Conservation (phyloP, 257 asterid genomes). For the Ballota nigra region DNA sequence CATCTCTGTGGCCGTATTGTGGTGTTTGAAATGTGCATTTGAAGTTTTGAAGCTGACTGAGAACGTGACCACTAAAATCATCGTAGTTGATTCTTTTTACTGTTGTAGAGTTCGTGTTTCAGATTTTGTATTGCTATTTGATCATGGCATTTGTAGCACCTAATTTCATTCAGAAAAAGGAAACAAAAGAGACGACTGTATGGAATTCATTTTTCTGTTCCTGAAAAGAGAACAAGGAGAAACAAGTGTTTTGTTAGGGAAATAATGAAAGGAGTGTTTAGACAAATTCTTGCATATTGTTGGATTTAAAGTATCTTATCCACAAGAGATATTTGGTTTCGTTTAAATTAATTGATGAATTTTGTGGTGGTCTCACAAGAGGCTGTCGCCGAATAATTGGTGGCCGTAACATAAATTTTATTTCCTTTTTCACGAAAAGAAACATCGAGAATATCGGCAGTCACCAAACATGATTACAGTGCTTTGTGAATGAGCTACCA, state of each 20-base stretch:
- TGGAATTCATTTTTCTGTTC: not conserved
- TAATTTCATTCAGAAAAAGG: not conserved
- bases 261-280: not conserved
- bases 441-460: not conserved
- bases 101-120: no score
- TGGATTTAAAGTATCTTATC: no score
- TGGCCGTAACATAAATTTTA: no score
- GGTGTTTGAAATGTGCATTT: not conserved
- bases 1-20: not conserved
- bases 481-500: not conserved
- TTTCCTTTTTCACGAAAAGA: no score
- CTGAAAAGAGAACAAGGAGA: no score
- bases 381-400: no score
- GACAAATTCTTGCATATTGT: not conserved
- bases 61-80: no score
- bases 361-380: no score
- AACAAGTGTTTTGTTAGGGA: not conserved
- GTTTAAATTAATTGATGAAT: no score
- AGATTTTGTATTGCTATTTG: no score
- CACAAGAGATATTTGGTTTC: no score
- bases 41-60: no score
- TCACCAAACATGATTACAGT: not conserved
- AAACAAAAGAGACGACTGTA: not conserved
- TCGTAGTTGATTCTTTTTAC: not conserved
- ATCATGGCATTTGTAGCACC: conserved; percentile 4